Base-by-base conservation (phyloP, 148 eudicot species). In the Gaultheria prostrata region DNA sequence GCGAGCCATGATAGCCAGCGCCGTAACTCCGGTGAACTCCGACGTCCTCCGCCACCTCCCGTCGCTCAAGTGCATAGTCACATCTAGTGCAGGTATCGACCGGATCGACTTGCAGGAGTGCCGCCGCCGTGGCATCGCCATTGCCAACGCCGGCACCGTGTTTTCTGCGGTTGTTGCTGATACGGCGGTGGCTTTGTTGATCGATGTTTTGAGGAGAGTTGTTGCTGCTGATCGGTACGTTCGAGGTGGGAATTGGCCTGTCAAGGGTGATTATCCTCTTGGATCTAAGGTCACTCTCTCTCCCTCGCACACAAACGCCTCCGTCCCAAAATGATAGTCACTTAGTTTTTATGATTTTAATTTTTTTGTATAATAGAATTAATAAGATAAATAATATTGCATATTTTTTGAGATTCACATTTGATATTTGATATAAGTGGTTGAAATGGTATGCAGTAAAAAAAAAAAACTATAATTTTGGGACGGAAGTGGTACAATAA, bases 141-240 rank as follows among this genome's bases (percentile, higher is more conserved):
- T 95, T 8, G 89, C 97, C 9, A 85, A 88, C 75, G 86, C 90
- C 24, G 82, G 88, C 26, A 54, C 51, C 3, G 43, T 91, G n/a
- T 90, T 82, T 79, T 81, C 95, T 24, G 83, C 61, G 3, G 97
- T 91, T 73, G 91, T 90, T 30, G 98, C 98, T n/a, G 98, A 95
- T 28, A 32, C 71, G 8, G 90, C 98, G 0, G 94, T 95, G 13
- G 92, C 88, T 21, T 76, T 95, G 12, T 18, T 93, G 30, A 48
- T 95, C 71, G 95, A 92, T 82, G 93, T 94, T 0, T 54, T 95
- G 11, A 87, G 98, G 71, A 90, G 51, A 82, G 77, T 95, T 63
- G 84, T 87, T 9, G 90, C 87, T n/a, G 91, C 85, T 20, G 86
- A 92, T 83, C 89, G 94, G 65, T 95, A 83, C 50, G 93, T 95